phyloP scores from a whole-genome alignment of 768 basidiomycete genomes.

The Naganishia friedmannii region DNA sequence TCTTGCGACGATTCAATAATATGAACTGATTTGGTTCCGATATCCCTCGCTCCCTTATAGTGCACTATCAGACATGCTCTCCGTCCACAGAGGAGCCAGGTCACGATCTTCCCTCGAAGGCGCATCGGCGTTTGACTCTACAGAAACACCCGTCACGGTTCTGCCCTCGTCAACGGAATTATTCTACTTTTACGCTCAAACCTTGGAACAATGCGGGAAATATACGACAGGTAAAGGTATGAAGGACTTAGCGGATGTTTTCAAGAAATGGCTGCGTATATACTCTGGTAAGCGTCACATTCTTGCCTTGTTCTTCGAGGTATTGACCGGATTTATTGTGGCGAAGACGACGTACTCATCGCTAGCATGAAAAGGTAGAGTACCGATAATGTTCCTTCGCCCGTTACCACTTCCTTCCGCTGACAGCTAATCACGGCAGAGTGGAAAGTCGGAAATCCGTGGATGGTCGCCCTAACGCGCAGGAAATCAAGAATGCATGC shows the following conservation, averaged over 20 bases:
- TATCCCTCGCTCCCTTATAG: conserved; percentile 53
- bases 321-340: conserved; percentile 26
- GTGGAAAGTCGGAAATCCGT: conserved; percentile 62
- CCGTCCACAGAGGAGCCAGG: conserved; percentile 66
- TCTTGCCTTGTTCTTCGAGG: conserved; percentile 23
- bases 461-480: conserved; percentile 73
- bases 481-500: conserved; percentile 75
- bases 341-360: conserved; percentile 77
- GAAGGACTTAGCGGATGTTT: conserved; percentile 73
- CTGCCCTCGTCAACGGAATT: conserved; percentile 91
- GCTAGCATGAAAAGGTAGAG: conserved; percentile 72
- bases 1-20: neutral
- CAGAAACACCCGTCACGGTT: conserved; percentile 62
- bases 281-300: conserved; percentile 55
- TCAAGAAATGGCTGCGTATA: conserved; percentile 89
- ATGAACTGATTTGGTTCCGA: neutral
- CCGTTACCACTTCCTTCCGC: neutral
- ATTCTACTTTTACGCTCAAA: conserved; percentile 96
- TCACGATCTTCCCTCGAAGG: conserved; percentile 68
- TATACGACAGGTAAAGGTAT: conserved; percentile 79
- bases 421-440: neutral
- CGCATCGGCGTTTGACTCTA: conserved; percentile 51
- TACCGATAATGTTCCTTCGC: neutral
- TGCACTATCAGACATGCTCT: conserved; percentile 84
- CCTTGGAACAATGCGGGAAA: conserved; percentile 87